Evolutionary conservation across 495 filamentous ascomycete genomes (phyloP), one percentile per base, ranked within the genome.

Genomic region (Mytilinidion resinicola): DNA sequence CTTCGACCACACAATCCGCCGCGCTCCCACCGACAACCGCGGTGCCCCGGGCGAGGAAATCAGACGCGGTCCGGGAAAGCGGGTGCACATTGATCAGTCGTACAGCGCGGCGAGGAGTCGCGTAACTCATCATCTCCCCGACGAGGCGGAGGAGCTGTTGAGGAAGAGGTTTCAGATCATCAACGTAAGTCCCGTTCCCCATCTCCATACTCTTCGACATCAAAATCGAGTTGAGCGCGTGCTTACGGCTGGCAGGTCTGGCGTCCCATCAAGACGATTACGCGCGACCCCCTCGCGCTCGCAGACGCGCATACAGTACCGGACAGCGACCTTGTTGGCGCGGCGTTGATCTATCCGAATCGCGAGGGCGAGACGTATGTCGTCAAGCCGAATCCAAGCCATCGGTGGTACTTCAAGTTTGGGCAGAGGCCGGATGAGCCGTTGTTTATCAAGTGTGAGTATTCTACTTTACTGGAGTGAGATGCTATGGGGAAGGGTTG

Each of bases 1-100:
- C 64, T 96, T 96, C 78, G 91, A 96, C 79, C 89, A 96, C 75
- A 96, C 90, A 11, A 82, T 95, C 76, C 88, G 90, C 9, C 83
- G 85, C 46, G 71, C 80, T 5, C 67, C 60, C 11, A 74, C 79
- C 1, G 60, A 69, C 37, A 53, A 49, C 57, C 62, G 56, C 48
- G 17, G 9, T 9, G 57, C 53, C 19, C 57, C 56, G 9, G 52
- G 53, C 38, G 42, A 57, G 10, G 43, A 63, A 12, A 63, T 58
- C 46, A 62, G 66, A 8, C 80, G 90, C 7, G 72, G 70, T 19
- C 88, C 90, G 9, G 90, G 95, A 0, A 79, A 74, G 35, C 68
- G 77, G 17, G 88, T 85, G 0, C 90, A 96, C 73, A 87, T 92
- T 65, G 90, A 96, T 70, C 90, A 95, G 71, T 93, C 89, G 0